Evolutionary conservation across 1,139 yeast species (phyloP).

Genomic region (Geotrichum reessii): DNA sequence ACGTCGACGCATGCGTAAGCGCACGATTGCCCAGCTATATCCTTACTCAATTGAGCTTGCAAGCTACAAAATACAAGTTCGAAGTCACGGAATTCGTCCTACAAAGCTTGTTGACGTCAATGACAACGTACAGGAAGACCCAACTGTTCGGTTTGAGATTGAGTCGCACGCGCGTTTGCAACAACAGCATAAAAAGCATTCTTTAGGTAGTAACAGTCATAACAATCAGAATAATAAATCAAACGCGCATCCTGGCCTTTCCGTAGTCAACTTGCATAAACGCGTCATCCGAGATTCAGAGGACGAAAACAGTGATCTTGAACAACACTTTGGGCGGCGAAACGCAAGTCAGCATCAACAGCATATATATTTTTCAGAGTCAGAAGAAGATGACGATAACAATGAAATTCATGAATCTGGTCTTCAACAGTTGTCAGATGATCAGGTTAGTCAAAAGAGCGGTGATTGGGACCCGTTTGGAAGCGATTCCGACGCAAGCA

Average conservation of each 20-base stretch:
- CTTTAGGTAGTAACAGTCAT: neutral
- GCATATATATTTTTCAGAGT: constrained; percentile 6
- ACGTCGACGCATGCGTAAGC: constrained; percentile 11
- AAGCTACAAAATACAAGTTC: constrained; percentile 11
- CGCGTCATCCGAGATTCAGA: constrained; percentile 9
- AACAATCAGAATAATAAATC: neutral
- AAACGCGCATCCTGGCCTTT: neutral
- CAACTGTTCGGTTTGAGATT: constrained; percentile 7
- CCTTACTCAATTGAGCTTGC: constrained; percentile 17
- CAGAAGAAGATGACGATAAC: neutral
- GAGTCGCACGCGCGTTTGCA: neutral
- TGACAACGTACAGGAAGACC: constrained; percentile 11
- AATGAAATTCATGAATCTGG: neutral
- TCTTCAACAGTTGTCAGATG: neutral
- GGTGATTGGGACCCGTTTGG: constrained; percentile 11
- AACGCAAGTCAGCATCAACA: neutral
- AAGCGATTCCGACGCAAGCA: neutral
- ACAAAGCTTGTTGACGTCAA: constrained; percentile 7
- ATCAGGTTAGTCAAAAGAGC: neutral
- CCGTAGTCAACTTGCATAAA: neutral
- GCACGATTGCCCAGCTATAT: constrained; percentile 15
- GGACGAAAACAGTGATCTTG: constrained; percentile 7
- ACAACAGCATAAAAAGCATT: neutral
- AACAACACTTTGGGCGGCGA: neutral
- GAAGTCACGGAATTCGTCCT: constrained; percentile 16